Evolutionary conservation across 2,329 filamentous ascomycete genomes (phyloP), one percentile per base, ranked within the genome.

Genomic region (Fusarium falciforme): DNA sequence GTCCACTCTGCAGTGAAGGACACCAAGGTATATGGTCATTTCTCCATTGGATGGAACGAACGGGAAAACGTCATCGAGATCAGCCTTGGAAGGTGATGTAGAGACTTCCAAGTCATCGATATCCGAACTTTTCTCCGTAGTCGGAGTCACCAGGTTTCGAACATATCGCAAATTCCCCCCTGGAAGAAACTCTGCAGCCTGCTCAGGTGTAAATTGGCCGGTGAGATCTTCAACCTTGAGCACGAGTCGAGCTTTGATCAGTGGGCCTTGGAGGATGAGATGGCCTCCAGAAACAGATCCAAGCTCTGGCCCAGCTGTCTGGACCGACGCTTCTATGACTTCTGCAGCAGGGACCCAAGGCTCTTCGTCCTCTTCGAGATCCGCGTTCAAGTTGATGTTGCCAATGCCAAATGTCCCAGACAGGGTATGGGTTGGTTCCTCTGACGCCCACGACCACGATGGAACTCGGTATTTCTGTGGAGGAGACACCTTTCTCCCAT

Each of bases 361-460:
- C 7, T 72, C 64, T 14, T 72, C 68, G 6, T 17, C 17, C 14
- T 71, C 57, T 4, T 40, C 35, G 9, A 62, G 11, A 11, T 66
- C 35, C 5, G 33, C 14, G 38, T 61, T 65, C 20, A 73, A 44
- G 11, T 54, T 42, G n/a, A 25, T 61, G 12, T 27, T 69, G 11
- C 68, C 61, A 11, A 74, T 67, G 2, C 54, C 20, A 27, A 70
- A 70, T 6, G 38, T 72, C 7, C 62, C 66, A 5, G 27, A 33
- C 17, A 38, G 29, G 3, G 55, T 52, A 14, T 52, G 64, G 10
- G 57, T 62, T 52, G 68, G 68, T 31, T 74, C 72, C 11, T 67
- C 69, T 16, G 72, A 75, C 16, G 72, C 68, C 72, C 72, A 74
- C 1, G 72, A 74, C 72, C 72, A 74, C 2, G 72, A 75, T n/a